Evolutionary conservation across 106 monocot species (phyloP).

Genomic region (Acanthochlamys bracteata): DNA sequence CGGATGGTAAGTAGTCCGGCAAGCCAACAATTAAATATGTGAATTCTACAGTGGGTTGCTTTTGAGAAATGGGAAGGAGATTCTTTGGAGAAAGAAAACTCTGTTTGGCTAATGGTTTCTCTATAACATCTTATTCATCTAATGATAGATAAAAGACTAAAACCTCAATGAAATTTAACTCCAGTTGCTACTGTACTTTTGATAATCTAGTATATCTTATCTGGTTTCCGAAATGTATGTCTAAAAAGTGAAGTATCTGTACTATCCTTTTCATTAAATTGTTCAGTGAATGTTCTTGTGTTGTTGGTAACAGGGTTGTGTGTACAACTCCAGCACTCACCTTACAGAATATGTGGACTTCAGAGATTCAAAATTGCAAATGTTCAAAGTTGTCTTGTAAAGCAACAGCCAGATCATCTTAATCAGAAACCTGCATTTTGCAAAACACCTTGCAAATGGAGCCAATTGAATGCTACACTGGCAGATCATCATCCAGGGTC

Average conservation of each 20-base stretch:
- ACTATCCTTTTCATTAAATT: not conserved
- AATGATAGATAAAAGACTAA: too few species aligned
- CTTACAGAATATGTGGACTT: constrained; percentile 5
- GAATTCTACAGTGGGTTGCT: too few species aligned
- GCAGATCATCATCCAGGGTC: constrained; percentile 45
- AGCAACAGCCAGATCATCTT: constrained; percentile 3
- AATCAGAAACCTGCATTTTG: constrained; percentile 1
- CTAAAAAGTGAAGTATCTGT: too few species aligned
- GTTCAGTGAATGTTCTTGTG: not conserved
- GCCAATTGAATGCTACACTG: constrained; percentile 25
- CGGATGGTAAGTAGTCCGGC: too few species aligned
- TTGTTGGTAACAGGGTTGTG: constrained; percentile 16
- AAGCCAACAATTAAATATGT: too few species aligned
- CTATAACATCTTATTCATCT: too few species aligned
- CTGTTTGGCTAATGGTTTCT: too few species aligned
- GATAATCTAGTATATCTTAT: not conserved
- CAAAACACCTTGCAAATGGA: constrained; percentile 5
- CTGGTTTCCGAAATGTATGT: too few species aligned
- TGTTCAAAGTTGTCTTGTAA: not conserved
- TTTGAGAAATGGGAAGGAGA: too few species aligned
- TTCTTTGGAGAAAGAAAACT: too few species aligned
- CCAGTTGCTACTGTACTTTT: too few species aligned
- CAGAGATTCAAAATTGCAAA: constrained; percentile 8
- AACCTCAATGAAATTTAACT: too few species aligned
- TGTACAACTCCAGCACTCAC: constrained; percentile 13